These are phyloP conservation scores for Scheffersomyces coipomensis DNA, from an alignment of 805 yeast genomes.

Conservation along the genomic window DNA sequence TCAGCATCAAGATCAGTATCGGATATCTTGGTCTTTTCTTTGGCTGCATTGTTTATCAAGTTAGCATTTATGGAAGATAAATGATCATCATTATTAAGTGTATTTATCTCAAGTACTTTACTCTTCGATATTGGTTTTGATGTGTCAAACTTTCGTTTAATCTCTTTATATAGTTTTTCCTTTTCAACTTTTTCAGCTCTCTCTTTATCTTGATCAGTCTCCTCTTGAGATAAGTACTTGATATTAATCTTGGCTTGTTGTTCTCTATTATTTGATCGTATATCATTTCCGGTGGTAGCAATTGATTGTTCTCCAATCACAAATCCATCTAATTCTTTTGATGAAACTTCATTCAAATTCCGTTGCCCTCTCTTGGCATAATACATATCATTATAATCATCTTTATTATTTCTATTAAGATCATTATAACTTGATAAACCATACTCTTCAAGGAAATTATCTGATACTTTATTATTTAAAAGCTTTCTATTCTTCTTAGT, in stretches of 20 bases:
- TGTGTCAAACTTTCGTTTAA: conserved; percentile 26
- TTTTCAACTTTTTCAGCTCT: conserved; percentile 24
- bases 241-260: conserved; percentile 5
- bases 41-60: conserved; percentile 7
- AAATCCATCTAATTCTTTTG: conserved; percentile 33
- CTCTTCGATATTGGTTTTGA: conserved; percentile 1
- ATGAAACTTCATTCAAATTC: conserved; percentile 21
- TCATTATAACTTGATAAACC: conserved; percentile 32
- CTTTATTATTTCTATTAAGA: conserved; percentile 18
- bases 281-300: not conserved
- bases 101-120: conserved; percentile 36
- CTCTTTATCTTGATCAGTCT: conserved; percentile 20
- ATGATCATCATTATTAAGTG: conserved; percentile 25
- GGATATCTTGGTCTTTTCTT: not conserved
- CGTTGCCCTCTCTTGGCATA: conserved; percentile 13
- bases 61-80: conserved; percentile 21
- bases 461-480: conserved; percentile 26
- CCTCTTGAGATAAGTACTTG: conserved; percentile 23
- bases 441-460: conserved; percentile 36
- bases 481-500: conserved; percentile 26
- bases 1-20: conserved; percentile 14
- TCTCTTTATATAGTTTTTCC: conserved; percentile 23
- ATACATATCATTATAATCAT: conserved; percentile 27
- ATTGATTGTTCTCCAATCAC: conserved; percentile 28
- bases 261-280: conserved; percentile 1